Conservation (phyloP, 805 yeast genomes). For the Myxozyma geophila region DNA sequence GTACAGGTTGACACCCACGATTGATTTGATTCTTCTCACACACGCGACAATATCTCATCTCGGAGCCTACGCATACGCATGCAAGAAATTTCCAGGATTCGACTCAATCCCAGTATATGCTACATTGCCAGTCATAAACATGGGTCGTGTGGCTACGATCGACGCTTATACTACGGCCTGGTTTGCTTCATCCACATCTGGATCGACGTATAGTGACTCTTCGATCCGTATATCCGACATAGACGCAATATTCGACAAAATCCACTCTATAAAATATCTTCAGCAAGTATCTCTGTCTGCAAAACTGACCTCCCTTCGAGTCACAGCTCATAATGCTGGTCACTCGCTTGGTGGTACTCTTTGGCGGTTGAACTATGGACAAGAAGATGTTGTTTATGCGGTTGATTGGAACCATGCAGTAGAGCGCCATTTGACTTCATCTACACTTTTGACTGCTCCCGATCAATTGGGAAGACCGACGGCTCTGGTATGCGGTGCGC, state of each 20-base stretch:
- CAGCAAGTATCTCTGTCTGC: constrained; percentile 72
- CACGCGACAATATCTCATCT: constrained; percentile 80
- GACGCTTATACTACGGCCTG: constrained; percentile 79
- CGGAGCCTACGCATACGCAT: constrained; percentile 76
- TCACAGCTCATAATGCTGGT: constrained; percentile 89
- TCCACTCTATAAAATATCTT: constrained; percentile 72
- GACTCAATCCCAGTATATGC: constrained; percentile 70
- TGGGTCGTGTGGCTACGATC: constrained; percentile 84
- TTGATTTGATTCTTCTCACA: constrained; percentile 77
- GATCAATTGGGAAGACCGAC: constrained; percentile 72
- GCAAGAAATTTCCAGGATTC: constrained; percentile 59
- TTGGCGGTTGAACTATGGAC: constrained; percentile 75
- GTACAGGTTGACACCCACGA: constrained; percentile 39
- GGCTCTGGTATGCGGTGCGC: constrained; percentile 75
- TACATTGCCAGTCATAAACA: constrained; percentile 84
- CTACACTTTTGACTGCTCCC: constrained; percentile 69
- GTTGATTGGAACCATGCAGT: constrained; percentile 94
- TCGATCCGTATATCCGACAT: constrained; percentile 57
- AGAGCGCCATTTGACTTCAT: constrained; percentile 74
- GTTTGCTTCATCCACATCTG: constrained; percentile 46
- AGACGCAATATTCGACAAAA: constrained; percentile 76
- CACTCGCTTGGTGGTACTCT: constrained; percentile 92
- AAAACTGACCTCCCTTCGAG: constrained; percentile 49
- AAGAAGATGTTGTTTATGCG: constrained; percentile 84
- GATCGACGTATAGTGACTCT: constrained; percentile 13